Evolutionary conservation across 495 filamentous ascomycete genomes (phyloP).

Genomic region (Lophiotrema nucula): DNA sequence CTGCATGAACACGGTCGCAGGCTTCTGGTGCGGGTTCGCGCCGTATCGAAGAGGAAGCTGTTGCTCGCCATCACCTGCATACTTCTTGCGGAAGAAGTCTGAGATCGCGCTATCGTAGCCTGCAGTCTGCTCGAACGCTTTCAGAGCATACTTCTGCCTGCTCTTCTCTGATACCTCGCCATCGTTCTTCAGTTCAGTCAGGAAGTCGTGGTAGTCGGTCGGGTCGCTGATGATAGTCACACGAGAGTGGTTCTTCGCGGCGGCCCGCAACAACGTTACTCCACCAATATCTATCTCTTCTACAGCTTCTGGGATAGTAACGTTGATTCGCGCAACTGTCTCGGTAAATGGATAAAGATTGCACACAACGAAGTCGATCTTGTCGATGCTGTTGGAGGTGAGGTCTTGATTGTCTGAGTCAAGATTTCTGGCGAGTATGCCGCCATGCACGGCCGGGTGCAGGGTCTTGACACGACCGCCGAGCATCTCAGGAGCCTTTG

Average conservation of each 20-base stretch:
- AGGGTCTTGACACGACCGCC: conserved; percentile 95
- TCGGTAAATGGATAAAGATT: conserved; percentile 99
- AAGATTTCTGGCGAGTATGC: conserved; percentile 89
- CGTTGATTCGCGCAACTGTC: conserved; percentile 92
- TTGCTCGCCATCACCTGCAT: conserved; percentile 79
- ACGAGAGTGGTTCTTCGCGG: conserved; percentile 93
- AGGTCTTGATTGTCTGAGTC: conserved; percentile 94
- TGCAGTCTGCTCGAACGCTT: conserved; percentile 98
- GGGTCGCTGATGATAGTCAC: conserved; percentile 96
- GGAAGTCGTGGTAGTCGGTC: conserved; percentile 87
- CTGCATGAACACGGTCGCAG: conserved; percentile 76
- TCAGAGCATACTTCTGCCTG: conserved; percentile 84
- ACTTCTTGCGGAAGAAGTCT: conserved; percentile 95
- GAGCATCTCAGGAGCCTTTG: conserved; percentile 97
- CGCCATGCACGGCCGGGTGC: conserved; percentile 57
- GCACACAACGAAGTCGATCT: conserved; percentile 98
- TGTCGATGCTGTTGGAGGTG: conserved; percentile 92
- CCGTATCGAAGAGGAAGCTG: conserved; percentile 88
- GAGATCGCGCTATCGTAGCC: conserved; percentile 94
- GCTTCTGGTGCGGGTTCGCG: conserved; percentile 96
- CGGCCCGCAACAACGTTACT: conserved; percentile 91
- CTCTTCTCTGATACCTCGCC: conserved; percentile 81
- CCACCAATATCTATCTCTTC: conserved; percentile 97
- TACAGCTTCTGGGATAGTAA: conserved; percentile 91
- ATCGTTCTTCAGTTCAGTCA: conserved; percentile 74